These are phyloP conservation scores for Ophiostoma australiae DNA, from an alignment of 2,329 filamentous ascomycete species.

Conservation along the genomic window DNA sequence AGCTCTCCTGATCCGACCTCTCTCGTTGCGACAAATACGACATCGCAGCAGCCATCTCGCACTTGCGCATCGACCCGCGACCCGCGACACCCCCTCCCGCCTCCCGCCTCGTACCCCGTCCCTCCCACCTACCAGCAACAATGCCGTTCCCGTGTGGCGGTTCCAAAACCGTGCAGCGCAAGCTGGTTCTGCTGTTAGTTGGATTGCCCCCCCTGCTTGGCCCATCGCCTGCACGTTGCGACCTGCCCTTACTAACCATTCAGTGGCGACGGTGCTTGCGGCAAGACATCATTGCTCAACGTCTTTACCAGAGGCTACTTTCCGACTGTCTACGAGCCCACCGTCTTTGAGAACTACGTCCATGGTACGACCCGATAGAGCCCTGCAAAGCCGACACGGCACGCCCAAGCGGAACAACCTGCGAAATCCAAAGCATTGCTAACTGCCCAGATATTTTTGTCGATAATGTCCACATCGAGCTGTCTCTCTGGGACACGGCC, in stretches of 20 bases:
- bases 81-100: neutral
- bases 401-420: too few species aligned
- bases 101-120: neutral
- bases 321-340: conserved; percentile 96
- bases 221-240: conserved; percentile 5
- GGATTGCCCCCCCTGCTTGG: neutral
- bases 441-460: conserved; percentile 82
- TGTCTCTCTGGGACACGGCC: conserved; percentile 97
- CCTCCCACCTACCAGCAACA: conserved; percentile 23
- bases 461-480: conserved; percentile 92
- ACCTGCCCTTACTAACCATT: neutral
- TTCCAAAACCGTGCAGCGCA: conserved; percentile 84
- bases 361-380: conserved; percentile 57
- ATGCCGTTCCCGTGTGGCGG: conserved; percentile 59
- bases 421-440: conserved; percentile 14
- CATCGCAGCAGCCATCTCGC: neutral
- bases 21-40: neutral
- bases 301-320: conserved; percentile 99
- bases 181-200: conserved; percentile 85
- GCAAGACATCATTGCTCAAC: conserved; percentile 94
- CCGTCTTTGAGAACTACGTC: conserved; percentile 98
- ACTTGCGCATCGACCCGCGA: conserved; percentile 4
- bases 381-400: neutral
- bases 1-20: neutral
- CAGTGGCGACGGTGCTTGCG: conserved; percentile 91